Evolutionary conservation across 2,329 filamentous ascomycete species (phyloP).

Genomic region (Fusarium sp.): DNA sequence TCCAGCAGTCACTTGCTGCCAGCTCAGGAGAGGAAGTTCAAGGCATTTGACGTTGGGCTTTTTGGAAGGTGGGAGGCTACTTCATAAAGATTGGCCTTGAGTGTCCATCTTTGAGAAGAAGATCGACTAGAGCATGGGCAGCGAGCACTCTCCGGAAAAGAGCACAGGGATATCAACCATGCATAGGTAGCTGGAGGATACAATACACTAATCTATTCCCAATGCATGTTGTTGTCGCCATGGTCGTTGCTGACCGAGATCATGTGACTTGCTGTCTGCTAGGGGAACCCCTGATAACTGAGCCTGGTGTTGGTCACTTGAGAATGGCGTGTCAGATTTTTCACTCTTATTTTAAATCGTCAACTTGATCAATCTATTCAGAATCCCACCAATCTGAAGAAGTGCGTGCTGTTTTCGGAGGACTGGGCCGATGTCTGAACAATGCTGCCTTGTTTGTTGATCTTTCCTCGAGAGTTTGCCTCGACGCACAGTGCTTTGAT

Average conservation of each 20-base stretch:
- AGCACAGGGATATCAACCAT: neutral
- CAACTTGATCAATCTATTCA: neutral
- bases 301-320: neutral
- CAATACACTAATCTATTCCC: neutral
- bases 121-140: neutral
- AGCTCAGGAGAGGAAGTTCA: constrained; percentile 64
- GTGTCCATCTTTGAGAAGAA: neutral
- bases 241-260: neutral
- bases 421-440: neutral
- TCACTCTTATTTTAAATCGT: neutral
- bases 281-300: neutral
- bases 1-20: constrained; percentile 65
- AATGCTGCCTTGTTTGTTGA: too few relatives aligned
- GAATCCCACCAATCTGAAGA: neutral
- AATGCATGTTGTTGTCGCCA: neutral
- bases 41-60: constrained; percentile 75
- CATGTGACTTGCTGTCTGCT: neutral
- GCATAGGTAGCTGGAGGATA: neutral
- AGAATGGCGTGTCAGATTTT: neutral
- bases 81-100: neutral
- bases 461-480: too few relatives aligned
- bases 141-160: neutral
- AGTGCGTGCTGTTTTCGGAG: neutral
- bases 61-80: constrained; percentile 55
- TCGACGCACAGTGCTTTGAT: neutral